A percentile compares a stretch with the other conserved stretches of the same genome.
Conservation (phyloP, 106 monocot genomes). For the Chionographis japonica region DNA sequence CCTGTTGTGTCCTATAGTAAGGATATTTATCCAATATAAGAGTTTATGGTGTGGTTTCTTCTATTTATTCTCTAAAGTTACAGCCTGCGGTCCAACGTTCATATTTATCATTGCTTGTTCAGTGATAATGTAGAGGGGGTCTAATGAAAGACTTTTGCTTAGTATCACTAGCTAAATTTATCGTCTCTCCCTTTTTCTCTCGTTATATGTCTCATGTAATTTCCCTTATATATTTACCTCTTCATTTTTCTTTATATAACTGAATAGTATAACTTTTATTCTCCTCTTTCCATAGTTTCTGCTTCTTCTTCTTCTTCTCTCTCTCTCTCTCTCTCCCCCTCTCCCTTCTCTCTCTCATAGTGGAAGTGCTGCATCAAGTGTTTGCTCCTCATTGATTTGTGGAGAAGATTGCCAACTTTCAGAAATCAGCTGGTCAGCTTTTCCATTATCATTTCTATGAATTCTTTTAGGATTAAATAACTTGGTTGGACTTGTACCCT, state of each 20-base stretch:
- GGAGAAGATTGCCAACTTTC: slow-evolving; percentile 96
- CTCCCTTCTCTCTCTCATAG: no score
- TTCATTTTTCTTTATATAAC: slow-evolving; percentile 8
- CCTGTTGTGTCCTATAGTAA: no score
- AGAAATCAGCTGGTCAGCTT: slow-evolving; percentile 97
- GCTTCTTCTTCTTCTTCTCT: slow-evolving; percentile 43
- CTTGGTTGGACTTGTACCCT: no score
- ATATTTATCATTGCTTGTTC: no score
- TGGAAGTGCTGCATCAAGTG: slow-evolving; percentile 98
- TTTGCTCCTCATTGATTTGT: slow-evolving; percentile 97
- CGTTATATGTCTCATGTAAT: not conserved
- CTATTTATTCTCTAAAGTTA: no score
- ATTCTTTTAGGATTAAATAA: not conserved
- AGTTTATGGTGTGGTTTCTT: no score
- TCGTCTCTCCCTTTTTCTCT: not conserved
- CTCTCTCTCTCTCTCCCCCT: no score
- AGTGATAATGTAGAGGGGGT: no score
- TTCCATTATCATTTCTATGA: slow-evolving; percentile 29
- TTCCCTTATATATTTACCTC: not conserved
- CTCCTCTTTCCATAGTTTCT: slow-evolving; percentile 9
- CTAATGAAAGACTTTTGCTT: not conserved
- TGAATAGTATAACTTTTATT: slow-evolving; percentile 7
- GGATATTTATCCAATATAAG: no score
- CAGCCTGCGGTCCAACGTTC: no score
- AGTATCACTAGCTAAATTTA: not conserved